Percentiles rank a stretch among this genome's conserved stretches.
Evolutionary conservation across 139 green algal genomes (phyloP).

Genomic region (Gonium pectorale): DNA sequence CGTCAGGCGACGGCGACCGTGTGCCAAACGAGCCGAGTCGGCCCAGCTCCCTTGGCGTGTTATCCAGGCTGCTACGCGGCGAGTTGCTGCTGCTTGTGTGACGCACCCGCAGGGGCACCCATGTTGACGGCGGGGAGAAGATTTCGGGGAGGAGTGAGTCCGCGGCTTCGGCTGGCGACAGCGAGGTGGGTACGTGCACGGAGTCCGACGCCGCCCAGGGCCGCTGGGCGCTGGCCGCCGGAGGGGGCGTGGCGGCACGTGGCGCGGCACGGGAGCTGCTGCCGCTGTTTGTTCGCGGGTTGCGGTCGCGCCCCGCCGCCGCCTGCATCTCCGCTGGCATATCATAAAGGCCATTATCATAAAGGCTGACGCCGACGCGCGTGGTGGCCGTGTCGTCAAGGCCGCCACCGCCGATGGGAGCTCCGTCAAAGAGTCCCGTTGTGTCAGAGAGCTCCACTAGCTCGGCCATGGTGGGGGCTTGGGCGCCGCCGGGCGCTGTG

Average conservation of each 20-base stretch:
- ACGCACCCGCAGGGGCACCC: neutral
- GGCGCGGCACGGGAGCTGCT: neutral
- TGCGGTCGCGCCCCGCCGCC: neutral
- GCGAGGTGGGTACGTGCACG: neutral
- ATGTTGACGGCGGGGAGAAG: neutral
- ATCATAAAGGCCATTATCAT: slow-evolving; percentile 22
- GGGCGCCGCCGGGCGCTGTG: too few species aligned
- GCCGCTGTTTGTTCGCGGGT: neutral
- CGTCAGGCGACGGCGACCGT: too few species aligned
- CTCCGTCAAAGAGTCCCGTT: too few species aligned
- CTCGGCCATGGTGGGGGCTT: too few species aligned
- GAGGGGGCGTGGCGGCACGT: too few species aligned
- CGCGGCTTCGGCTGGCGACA: neutral
- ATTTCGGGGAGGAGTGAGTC: neutral
- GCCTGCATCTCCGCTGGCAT: neutral
- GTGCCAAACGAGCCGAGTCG: too few species aligned
- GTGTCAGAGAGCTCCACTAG: too few species aligned
- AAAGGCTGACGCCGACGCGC: slow-evolving; percentile 18
- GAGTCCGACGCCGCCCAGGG: neutral
- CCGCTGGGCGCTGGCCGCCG: too few species aligned
- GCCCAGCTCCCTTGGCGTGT: too few species aligned
- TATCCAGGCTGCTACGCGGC: neutral
- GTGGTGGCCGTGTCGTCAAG: too few species aligned
- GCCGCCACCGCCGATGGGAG: too few species aligned
- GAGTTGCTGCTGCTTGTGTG: neutral